Percentiles rank a stretch among this genome's conserved stretches.
These are phyloP conservation scores for Fusarium floridanum DNA, from an alignment of 2,329 filamentous ascomycete species.

Conservation along the genomic window DNA sequence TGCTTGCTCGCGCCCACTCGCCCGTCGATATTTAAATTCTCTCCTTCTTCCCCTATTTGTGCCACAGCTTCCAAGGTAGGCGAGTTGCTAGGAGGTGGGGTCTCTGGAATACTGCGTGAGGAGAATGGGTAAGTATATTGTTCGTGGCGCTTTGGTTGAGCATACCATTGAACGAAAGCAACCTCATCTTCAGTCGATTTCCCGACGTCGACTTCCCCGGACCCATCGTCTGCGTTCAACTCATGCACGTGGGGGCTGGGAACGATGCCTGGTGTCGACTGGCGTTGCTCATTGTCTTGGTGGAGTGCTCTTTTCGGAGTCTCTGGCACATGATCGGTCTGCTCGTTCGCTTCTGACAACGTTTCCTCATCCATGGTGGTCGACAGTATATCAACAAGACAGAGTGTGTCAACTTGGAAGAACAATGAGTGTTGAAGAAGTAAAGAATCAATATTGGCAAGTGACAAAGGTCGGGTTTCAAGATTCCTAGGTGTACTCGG, in stretches of 20 bases:
- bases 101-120: conserved; percentile 35
- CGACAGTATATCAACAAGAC: background rate
- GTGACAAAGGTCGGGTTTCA: background rate
- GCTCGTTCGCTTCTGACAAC: background rate
- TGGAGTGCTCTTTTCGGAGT: background rate
- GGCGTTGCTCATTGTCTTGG: background rate
- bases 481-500: background rate
- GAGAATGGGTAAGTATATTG: background rate
- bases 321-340: background rate
- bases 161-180: conserved; percentile 33
- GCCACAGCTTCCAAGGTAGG: background rate
- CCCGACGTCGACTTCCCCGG: background rate
- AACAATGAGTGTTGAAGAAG: background rate
- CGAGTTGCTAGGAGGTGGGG: conserved; percentile 15
- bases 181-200: conserved; percentile 29
- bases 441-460: background rate
- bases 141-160: no score
- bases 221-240: background rate
- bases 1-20: background rate
- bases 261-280: background rate
- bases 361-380: background rate
- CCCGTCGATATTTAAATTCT: background rate
- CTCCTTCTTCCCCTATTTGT: background rate
- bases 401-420: background rate
- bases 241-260: background rate